Evolutionary conservation across 495 filamentous ascomycete genomes (phyloP), one percentile per base, ranked within the genome.

Genomic region (Physcia stellaris): DNA sequence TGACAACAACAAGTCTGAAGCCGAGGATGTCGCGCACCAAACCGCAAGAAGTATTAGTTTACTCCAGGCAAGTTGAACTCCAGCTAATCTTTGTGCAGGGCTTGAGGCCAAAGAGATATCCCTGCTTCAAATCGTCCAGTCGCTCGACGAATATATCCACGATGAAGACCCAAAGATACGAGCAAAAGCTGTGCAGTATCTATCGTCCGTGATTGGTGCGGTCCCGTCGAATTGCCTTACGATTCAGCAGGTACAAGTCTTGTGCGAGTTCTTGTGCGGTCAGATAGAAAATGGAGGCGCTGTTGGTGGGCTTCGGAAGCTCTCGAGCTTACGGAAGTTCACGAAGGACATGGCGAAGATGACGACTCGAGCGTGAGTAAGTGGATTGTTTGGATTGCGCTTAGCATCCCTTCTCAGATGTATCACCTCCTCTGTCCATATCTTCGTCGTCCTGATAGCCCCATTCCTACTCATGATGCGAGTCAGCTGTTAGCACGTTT

Each of bases 141-240:
- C 70, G 10, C 58, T 85, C 19, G 75, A 71, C 9, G 74, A 79
- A 56, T 81, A 80, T 37, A 66, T 84, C 42, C 81, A 79, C 35
- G 71, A 79, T 47, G 79, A 83, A 41, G 78, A 84, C 54, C 61
- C 62, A 29, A 66, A 67, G 20, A 52, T 76, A 18, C 68, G 80
- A 6, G 65, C 74, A 16, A 80, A 77, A 59, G 74, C 76, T 1
- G 67, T 84, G 43, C 68, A 70, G 24, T 85, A 77, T 54, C 68
- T 84, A 26, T 72, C 79, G 2, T 68, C 75, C 21, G 69, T 83
- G 31, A 70, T 84, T 39, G 61, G 56, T 35, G 60, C 61, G 20
- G 52, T 83, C 2, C 60, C 70, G n/a, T 56, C 66, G 13, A 72
- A 66, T 37, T 68, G 70, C 29, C 59, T 85, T n/a, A 67, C 77